Evolutionary conservation across 2,329 filamentous ascomycete genomes (phyloP), one percentile per base, ranked within the genome.

Genomic region (Ambrosiella beaveri): DNA sequence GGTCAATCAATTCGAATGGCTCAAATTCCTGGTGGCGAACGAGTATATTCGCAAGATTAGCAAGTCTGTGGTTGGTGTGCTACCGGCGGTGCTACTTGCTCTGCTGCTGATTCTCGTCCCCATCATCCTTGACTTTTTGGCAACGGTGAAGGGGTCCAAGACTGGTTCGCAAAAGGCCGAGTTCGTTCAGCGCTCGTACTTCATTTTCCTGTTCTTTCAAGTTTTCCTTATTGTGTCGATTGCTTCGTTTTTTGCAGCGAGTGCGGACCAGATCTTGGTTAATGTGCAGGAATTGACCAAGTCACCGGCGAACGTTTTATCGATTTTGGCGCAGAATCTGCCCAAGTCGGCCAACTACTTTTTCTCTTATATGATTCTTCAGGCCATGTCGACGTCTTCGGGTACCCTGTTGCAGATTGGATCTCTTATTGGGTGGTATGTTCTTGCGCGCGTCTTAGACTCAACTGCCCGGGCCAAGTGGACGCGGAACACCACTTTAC

Each of bases 361-460:
- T 74, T 97, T 96, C 75, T 91, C 88, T 0, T 98, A 98, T 77
- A 90, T 98, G 82, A 85, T 96, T 67, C 82, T 98, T 8, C 93
- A 97, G 66, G 88, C 90, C 0, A 76, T 97, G 64, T 89, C 88
- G 62, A 89, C 88, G 62, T 95, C 89, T 68, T 91, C 91, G 1
- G 89, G 86, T 68, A 91, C 88, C 0, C 74, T 97, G 3, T 74
- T 96, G 11, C 93, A 97, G 66, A 79, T 95, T 27, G 81, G 80
- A n/a, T 80, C 82, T 2, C 76, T 98, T 2, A 66, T 89, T 51
- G 75, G 84, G 62, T 95, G 90, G 83, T 95, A 89, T 64, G 65
- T 97, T 19, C 68, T 95, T 51, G 85, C 86, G 1, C 86, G 83
- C 1, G 77, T 96, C 0, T 68, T 94, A 49, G 93, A 97, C 70